Base-by-base conservation (phyloP, 108 stramenopile species). In the Skeletonema costatum region DNA sequence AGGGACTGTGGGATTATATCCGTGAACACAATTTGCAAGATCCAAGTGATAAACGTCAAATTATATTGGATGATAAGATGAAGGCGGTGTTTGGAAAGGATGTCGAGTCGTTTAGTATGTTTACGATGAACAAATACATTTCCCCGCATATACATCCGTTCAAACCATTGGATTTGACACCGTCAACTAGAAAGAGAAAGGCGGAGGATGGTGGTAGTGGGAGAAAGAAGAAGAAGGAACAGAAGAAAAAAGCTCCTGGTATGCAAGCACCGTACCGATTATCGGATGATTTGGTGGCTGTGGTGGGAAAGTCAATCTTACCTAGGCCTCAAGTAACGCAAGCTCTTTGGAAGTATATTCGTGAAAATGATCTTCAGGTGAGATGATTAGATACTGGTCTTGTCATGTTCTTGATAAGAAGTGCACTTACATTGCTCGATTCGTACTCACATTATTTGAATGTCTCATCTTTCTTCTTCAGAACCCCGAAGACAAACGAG, bases 1-100 rank as follows among this genome's bases (percentile, higher is more conserved):
- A 97, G 66, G 70, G 58, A 1, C 41, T 97, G 21, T 97, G 96
- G 96, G 89, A 88, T 60, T 97, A 97, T 42, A 91, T 97, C 61
- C 85, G 83, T 60, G 87, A 89, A 38, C 68, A 97, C 65, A 70
- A 94, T 53, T 70, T 95, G n/a, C 96, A 97, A 75, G 90, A 97
- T 85, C 96, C 96, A 0, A 74, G 86, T 30, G 92, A 97, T 59
- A 89, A 87, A 66, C 82, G 89, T 4, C 86, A 97, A 68, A 95
- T 97, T 36, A 38, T 92, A 9, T 63, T 92, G 66, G 93, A 94
- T 71, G 83, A 82, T 21, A 75, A 44, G 17, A 66, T 88, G 76
- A 74, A 78, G 61, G 13, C 51, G 1, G 68, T 89, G 25, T 87
- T 89, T 42, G 71, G 75, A 13, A 46, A 46, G 44, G 44, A 46